Percentiles rank a stretch among this genome's conserved stretches.
Conservation (phyloP, 2,329 filamentous ascomycete genomes). For the Leptodontidium sp. region DNA sequence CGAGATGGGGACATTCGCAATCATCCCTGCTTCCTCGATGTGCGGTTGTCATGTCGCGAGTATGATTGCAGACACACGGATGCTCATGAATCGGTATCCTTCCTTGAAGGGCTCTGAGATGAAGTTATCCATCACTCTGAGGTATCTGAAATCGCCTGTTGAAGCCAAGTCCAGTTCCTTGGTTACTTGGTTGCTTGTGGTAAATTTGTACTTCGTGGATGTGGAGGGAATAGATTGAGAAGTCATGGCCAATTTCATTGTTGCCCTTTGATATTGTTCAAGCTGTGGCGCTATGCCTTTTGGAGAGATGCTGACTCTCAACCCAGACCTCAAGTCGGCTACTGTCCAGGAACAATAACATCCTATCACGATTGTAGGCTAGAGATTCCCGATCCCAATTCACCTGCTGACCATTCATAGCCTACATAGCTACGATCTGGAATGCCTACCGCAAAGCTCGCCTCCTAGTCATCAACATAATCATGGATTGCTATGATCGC, state of each 20-base stretch:
- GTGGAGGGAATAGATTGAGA: background rate
- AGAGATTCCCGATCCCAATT: background rate
- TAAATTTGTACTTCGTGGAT: too few species aligned
- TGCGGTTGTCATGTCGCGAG: too few species aligned
- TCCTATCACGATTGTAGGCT: conserved; percentile 10
- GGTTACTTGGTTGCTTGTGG: too few species aligned
- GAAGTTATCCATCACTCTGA: too few species aligned
- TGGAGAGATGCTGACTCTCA: background rate
- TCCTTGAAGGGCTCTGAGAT: too few species aligned
- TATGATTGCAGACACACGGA: too few species aligned
- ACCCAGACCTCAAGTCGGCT: background rate
- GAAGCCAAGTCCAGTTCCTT: too few species aligned
- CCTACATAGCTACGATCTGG: conserved; percentile 14
- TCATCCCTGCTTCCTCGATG: too few species aligned
- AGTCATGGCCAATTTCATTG: background rate
- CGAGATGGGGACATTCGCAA: too few species aligned
- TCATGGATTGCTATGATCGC: conserved; percentile 11
- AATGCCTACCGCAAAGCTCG: conserved; percentile 17
- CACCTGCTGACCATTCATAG: background rate
- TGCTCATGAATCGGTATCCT: too few species aligned
- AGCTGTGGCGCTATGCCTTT: background rate
- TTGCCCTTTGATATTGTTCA: background rate
- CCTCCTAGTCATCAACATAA: conserved; percentile 9
- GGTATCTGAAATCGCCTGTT: too few species aligned
- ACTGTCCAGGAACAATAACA: conserved; percentile 10